Evolutionary conservation across 805 yeast genomes (phyloP), one percentile per base, ranked within the genome.

Genomic region (Candida koratica): DNA sequence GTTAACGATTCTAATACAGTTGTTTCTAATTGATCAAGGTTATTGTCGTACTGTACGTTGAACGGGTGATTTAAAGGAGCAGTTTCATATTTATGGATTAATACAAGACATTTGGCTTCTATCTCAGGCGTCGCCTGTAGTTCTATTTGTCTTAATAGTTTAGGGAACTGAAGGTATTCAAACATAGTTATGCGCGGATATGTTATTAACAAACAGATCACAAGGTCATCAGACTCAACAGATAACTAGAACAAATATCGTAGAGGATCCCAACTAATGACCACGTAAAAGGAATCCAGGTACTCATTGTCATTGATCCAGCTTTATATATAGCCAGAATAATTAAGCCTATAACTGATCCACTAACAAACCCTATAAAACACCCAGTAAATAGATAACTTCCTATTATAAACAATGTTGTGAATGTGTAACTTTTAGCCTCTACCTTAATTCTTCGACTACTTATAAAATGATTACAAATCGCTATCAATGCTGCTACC

Each of bases 241-340:
- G 76, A 53, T 83, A 86, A 5, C 84, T 72, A 6, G 80, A 72
- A 22, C 81, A 66, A 23, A 86, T 69, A 52, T 83, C 77, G 56
- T 75, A 84, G 28, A 87, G 52, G 5, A 84, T 69, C 47, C 78
- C 79, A 4, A 83, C 73, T 2, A 83, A 58, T 0, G 79, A 94
- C 77, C 89, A 85, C 37, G 83, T 73, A 46, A 90, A 71, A 0
- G 98, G 97, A 6, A 90, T 77, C 98, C 98, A 90, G 0, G 97
- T 85, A 9, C 94, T 81, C 94, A 93, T 85, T 15, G 83, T 74
- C 49, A 90, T 77, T 16, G 82, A 69, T 0, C 95, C 95, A 0
- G 95, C 79, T 37, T 72, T 67, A 60, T 89, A 89, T 6, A 88
- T 73, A 1, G 87, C 84, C 23, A 81, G 81, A 12, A 84, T 52